Evolutionary conservation across 2,329 filamentous ascomycete genomes (phyloP).

Genomic region (Aspergillus ruber): DNA sequence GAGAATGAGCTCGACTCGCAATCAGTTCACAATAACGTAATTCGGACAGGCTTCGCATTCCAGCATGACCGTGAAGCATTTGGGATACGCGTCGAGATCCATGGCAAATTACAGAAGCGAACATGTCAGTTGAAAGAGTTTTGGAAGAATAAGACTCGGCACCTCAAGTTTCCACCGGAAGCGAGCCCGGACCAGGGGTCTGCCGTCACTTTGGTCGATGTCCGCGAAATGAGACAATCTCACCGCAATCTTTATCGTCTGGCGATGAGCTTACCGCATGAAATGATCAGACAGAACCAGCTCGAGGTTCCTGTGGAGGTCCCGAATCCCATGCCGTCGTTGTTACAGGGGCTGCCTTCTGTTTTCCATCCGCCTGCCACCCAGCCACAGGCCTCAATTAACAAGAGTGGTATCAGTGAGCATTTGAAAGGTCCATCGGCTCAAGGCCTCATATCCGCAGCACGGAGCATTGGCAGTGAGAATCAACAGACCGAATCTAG

Average conservation of each 20-base stretch:
- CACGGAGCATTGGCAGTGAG: too few relatives aligned
- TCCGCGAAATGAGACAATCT: neutral
- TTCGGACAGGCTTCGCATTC: conserved; percentile 26
- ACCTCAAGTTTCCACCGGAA: conserved; percentile 2
- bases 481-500: too few relatives aligned
- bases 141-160: neutral
- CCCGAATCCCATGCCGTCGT: conserved; percentile 2
- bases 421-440: too few relatives aligned
- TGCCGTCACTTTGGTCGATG: neutral
- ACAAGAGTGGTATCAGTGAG: too few relatives aligned
- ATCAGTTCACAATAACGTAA: conserved; percentile 16
- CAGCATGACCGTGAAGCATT: conserved; percentile 24
- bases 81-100: conserved; percentile 24
- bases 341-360: conserved; percentile 2
- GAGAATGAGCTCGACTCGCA: conserved; percentile 24
- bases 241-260: conserved; percentile 1
- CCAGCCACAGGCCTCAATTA: too few relatives aligned
- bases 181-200: neutral
- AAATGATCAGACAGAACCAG: conserved; percentile 5
- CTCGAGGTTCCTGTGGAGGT: conserved; percentile 2
- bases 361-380: too few relatives aligned
- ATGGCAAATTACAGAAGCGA: conserved; percentile 19
- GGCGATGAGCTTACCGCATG: conserved; percentile 1
- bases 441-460: too few relatives aligned
- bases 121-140: conserved; percentile 1